A percentile compares a stretch with the other conserved stretches of the same genome.
Evolutionary conservation across 2,329 filamentous ascomycete species (phyloP).

Genomic region (Pseudogymnoascus sp.): DNA sequence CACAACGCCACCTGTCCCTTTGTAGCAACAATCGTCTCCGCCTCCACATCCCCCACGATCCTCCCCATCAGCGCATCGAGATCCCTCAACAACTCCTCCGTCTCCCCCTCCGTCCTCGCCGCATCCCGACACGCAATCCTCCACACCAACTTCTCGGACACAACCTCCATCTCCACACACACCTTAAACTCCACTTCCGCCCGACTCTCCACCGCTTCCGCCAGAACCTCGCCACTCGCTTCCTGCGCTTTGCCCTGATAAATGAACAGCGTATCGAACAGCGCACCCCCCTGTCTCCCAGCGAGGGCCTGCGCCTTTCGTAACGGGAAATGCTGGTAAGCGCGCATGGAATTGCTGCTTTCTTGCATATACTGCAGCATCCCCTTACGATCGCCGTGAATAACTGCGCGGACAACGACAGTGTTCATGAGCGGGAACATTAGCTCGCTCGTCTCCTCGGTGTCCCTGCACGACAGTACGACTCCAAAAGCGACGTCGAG

Average conservation of each 20-base stretch:
- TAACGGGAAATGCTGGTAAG: slow-evolving; percentile 70
- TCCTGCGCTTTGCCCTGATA: slow-evolving; percentile 43
- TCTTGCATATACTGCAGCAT: slow-evolving; percentile 70
- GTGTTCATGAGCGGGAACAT: slow-evolving; percentile 94
- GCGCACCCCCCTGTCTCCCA: slow-evolving; percentile 26
- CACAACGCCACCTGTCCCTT: slow-evolving; percentile 53
- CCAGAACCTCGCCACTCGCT: slow-evolving; percentile 14
- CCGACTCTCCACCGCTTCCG: slow-evolving; percentile 34
- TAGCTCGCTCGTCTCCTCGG: slow-evolving; percentile 55
- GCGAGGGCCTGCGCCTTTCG: slow-evolving; percentile 55
- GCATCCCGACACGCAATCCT: slow-evolving; percentile 60
- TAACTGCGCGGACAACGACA: slow-evolving; percentile 61
- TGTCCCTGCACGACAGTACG: slow-evolving; percentile 77
- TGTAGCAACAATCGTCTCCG: slow-evolving; percentile 47
- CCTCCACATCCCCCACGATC: slow-evolving; percentile 43
- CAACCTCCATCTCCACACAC: slow-evolving; percentile 70
- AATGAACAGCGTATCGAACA: slow-evolving; percentile 60
- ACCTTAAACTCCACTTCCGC: slow-evolving; percentile 74
- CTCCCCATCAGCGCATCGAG: slow-evolving; percentile 52
- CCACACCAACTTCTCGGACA: slow-evolving; percentile 53
- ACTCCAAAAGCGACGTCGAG: slow-evolving; percentile 77
- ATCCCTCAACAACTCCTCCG: slow-evolving; percentile 44
- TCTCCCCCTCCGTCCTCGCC: slow-evolving; percentile 40
- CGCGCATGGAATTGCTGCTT: slow-evolving; percentile 55
- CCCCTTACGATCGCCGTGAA: slow-evolving; percentile 58